Conservation (phyloP, 805 yeast genomes). For the Clavispora carvajalis region DNA sequence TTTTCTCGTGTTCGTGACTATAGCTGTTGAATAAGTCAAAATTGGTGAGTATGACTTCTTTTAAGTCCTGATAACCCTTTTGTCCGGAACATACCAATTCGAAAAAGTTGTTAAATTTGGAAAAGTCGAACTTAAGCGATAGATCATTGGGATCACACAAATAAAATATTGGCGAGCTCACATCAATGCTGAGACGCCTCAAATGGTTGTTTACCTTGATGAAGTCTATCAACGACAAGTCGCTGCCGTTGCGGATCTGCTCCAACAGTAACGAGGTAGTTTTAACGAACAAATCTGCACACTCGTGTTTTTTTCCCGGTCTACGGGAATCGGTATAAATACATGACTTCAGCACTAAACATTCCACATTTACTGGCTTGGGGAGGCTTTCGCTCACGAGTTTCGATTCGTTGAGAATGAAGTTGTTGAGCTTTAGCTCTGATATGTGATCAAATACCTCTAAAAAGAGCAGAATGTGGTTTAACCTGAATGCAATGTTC, state of each 20-base stretch:
- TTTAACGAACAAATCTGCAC: slow-evolving; percentile 34
- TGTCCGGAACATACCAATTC: slow-evolving; percentile 30
- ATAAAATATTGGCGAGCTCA: slow-evolving; percentile 44
- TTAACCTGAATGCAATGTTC: slow-evolving; percentile 45
- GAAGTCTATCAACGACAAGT: slow-evolving; percentile 47
- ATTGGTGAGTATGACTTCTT: slow-evolving; percentile 23
- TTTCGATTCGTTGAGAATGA: slow-evolving; percentile 42
- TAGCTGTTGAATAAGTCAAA: slow-evolving; percentile 25
- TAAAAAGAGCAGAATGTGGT: slow-evolving; percentile 42
- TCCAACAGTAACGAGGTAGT: slow-evolving; percentile 34
- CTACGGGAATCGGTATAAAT: slow-evolving; percentile 12
- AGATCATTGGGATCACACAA: slow-evolving; percentile 11
- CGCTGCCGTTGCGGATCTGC: slow-evolving; percentile 38
- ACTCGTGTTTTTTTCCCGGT: slow-evolving; percentile 8
- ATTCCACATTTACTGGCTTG: slow-evolving; percentile 5
- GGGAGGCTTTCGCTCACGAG: slow-evolving; percentile 6
- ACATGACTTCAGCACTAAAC: slow-evolving; percentile 11
- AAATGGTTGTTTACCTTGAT: slow-evolving; percentile 32
- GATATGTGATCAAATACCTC: slow-evolving; percentile 35
- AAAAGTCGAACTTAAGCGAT: slow-evolving; percentile 25
- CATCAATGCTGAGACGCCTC: slow-evolving; percentile 39
- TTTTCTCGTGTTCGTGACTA: slow-evolving; percentile 13
- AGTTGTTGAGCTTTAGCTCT: slow-evolving; percentile 39
- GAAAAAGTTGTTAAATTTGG: slow-evolving; percentile 22
- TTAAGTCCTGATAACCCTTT: slow-evolving; percentile 26